Base-by-base conservation (phyloP, 805 yeast species). In the Barnettozyma sp. region DNA sequence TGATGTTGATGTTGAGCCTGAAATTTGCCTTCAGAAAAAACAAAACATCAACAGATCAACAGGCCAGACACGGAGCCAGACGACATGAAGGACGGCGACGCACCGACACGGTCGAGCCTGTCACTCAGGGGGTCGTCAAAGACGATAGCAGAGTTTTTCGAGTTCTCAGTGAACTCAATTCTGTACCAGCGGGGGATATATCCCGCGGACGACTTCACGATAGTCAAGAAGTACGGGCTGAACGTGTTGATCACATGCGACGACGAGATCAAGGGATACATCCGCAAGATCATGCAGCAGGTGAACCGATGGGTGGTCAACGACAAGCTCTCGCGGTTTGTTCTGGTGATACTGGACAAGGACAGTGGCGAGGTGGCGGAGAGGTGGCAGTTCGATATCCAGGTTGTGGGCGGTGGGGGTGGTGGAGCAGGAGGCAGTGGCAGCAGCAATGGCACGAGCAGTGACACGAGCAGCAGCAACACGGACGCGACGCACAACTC, bases 141-240 rank as follows among this genome's bases (percentile, higher is more conserved):
- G 43, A 66, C 75, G 0, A 85, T 87, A 1, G 73, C 90, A 1
- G 96, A 86, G 58, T 86, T 83, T 59, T 84, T 88, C 49, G 78
- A 84, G 48, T 84, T 76, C 54, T 73, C 90, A 36, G 78, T 88
- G 35, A 81, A 85, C 52, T 75, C 79, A 32, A 83, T 88, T 18
- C 68, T 90, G 5, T 88, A 81, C 55, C 97, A 90, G 56, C 63
- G 97, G 35, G 95, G 94, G 0, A 78, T 88, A 14, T 88, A 88
- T 49, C 95, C 95, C 0, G 69, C 83, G 4, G 94, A 83, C 43
- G 95, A 86, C 54, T 88, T 90, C 58, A 70, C 70, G 34, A 67
- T 78, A 2, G 86, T 84, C 3, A 70, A 73, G 47, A 86, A 85
- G 53, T 90, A 85, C 58, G 95, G 84, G 15, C 58, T 88, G 37